Evolutionary conservation across 345 rosid genomes (phyloP).

Genomic region (Garcia nutans): DNA sequence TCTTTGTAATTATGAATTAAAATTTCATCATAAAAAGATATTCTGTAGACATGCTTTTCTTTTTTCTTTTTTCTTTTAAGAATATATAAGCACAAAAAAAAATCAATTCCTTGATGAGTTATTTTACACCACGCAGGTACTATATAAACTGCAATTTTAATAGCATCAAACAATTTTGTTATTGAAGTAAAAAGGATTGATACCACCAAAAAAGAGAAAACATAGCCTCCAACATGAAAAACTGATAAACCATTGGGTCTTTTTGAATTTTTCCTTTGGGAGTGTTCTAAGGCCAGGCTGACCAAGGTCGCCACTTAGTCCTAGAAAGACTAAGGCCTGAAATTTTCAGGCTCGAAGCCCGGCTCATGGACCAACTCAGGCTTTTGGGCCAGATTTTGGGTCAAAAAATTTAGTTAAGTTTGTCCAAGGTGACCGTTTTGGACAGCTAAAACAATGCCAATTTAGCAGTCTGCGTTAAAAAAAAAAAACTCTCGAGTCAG

Average conservation of each 20-base stretch:
- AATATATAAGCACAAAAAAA: background rate
- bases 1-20: background rate
- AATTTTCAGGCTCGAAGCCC: too few species aligned
- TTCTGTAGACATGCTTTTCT: background rate
- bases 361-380: too few species aligned
- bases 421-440: too few species aligned
- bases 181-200: background rate
- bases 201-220: background rate
- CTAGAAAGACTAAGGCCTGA: too few species aligned
- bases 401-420: too few species aligned
- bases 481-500: too few species aligned
- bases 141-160: background rate
- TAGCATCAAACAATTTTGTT: background rate
- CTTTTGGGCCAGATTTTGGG: too few species aligned
- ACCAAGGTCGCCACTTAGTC: too few species aligned
- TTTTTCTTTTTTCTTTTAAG: background rate
- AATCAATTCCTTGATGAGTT: background rate
- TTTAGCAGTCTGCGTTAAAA: too few species aligned
- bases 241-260: background rate
- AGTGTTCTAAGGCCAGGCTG: too few species aligned
- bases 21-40: background rate
- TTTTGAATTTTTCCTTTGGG: too few species aligned
- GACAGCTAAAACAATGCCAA: too few species aligned
- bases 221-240: background rate
- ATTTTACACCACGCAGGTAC: background rate